Base-by-base conservation (phyloP, 192 early-diverging fungal species). In the Backusella luteola region DNA sequence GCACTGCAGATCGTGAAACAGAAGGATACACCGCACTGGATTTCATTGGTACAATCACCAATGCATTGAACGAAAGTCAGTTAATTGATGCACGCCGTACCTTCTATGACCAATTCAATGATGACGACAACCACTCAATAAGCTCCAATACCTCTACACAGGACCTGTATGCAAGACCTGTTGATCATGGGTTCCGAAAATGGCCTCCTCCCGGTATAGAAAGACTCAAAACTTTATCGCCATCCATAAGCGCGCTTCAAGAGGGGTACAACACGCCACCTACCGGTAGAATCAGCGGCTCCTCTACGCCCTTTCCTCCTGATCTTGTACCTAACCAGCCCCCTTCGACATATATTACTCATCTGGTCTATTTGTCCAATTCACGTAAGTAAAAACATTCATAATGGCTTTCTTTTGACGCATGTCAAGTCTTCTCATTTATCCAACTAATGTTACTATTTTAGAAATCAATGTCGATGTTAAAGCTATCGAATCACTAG, bases 11-110 rank as follows among this genome's bases (percentile, higher is more conserved):
- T 69, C 84, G 92, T 32, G 91, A 92, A 73, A 92, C 91, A 6
- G 80, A 86, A 6, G 89, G 87, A 8, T 94, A 92, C 72, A 90
- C 90, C 0, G 93, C 92, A 0, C 15, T 92, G 56, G 93, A 94
- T 67, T 94, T 93, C 75, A 86, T 93, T 17, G 79, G 87, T 19
- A 89, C 90, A 15, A 85, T 94, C 49, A 88, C 89, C 0, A 86
- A 90, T 73, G 90, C 90, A 2, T 80, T 93, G 35, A 94, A 94
- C 75, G 75, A 79, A 68, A 80, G 79, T 49, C 67, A 73, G 63
- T 67, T 84, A 26, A 77, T 84, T 29, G 82, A 84, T 41, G 82
- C 79, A 41, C 67, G 82, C 5, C 75, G 74, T 11, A 42, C 46
- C 17, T 84, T 71, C 32, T 84, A 84, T 36, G 78, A 79, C 32